Evolutionary conservation across 169 alveolate species (phyloP).

Genomic region (Plasmodium gallinaceum): DNA sequence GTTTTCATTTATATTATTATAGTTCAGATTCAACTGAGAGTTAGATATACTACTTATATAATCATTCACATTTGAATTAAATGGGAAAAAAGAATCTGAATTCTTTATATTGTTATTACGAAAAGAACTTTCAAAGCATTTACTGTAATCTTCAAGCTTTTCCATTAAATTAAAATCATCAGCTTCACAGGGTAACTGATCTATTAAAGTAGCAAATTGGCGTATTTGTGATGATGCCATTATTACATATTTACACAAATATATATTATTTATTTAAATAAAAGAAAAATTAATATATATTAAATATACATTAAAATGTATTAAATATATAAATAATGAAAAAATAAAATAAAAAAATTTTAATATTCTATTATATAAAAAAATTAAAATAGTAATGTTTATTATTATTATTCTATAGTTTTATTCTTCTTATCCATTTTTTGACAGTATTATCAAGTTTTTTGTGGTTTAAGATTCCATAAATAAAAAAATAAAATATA

Average conservation of each 20-base stretch:
- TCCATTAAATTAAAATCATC: slow-evolving; percentile 67
- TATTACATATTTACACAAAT: slow-evolving; percentile 44
- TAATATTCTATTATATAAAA: slow-evolving; percentile 4
- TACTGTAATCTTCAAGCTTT: slow-evolving; percentile 54
- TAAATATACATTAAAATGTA: slow-evolving; percentile 5
- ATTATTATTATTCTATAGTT: slow-evolving; percentile 11
- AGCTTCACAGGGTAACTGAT: slow-evolving; percentile 74
- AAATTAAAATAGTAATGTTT: neutral
- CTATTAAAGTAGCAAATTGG: slow-evolving; percentile 73
- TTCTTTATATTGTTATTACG: slow-evolving; percentile 16
- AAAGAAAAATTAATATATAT: slow-evolving; percentile 1
- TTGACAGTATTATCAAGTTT: slow-evolving; percentile 20
- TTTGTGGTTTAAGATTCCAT: neutral
- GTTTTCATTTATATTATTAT: slow-evolving; percentile 11
- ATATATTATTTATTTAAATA: neutral
- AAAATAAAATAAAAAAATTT: slow-evolving; percentile 20
- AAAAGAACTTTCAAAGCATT: slow-evolving; percentile 34
- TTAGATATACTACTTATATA: slow-evolving; percentile 51
- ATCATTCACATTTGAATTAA: slow-evolving; percentile 43
- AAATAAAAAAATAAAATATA: neutral
- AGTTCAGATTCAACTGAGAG: slow-evolving; percentile 16
- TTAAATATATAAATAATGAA: slow-evolving; percentile 20
- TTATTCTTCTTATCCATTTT: neutral
- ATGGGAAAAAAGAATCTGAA: slow-evolving; percentile 21
- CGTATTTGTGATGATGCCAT: slow-evolving; percentile 77